phyloP scores from a whole-genome alignment of 108 stramenopile genomes.

The Mayamaea pseudoterrestris region DNA sequence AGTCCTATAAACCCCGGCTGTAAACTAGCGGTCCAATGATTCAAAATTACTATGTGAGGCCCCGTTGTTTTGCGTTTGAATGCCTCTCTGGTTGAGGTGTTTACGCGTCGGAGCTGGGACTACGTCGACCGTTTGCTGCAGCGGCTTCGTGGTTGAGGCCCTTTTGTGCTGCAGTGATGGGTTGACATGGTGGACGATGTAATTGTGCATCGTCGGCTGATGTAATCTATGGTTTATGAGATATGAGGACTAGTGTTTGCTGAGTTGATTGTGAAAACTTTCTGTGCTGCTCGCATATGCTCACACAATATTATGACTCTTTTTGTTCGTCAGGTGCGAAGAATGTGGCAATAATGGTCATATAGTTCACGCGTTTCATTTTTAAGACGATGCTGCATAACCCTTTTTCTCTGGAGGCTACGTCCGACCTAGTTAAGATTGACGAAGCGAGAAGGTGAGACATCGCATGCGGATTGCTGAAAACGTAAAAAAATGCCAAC shows the following conservation, averaged over 20 bases:
- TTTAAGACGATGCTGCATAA: too few relatives aligned
- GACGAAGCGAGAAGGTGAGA: too few relatives aligned
- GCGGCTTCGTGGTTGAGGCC: conserved; percentile 1
- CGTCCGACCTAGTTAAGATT: too few relatives aligned
- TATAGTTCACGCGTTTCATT: too few relatives aligned
- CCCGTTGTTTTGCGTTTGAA: background rate
- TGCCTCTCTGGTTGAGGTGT: background rate
- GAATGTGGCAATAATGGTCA: too few relatives aligned
- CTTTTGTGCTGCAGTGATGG: conserved; percentile 4
- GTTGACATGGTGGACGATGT: background rate
- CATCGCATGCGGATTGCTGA: too few relatives aligned
- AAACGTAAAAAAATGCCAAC: too few relatives aligned
- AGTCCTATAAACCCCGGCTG: background rate
- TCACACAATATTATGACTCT: too few relatives aligned
- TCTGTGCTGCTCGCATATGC: too few relatives aligned
- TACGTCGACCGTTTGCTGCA: background rate
- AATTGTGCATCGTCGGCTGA: conserved; percentile 1
- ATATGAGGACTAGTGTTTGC: conserved; percentile 3
- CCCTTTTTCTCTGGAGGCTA: too few relatives aligned
- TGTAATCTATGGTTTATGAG: conserved; percentile 8
- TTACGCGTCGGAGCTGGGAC: background rate
- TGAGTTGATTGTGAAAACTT: too few relatives aligned
- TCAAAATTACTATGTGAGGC: conserved; percentile 1
- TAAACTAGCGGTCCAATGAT: background rate
- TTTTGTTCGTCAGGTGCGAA: too few relatives aligned